These are phyloP conservation scores for Nepenthes alata DNA, from an alignment of 179 eudicot genomes.

Conservation along the genomic window DNA sequence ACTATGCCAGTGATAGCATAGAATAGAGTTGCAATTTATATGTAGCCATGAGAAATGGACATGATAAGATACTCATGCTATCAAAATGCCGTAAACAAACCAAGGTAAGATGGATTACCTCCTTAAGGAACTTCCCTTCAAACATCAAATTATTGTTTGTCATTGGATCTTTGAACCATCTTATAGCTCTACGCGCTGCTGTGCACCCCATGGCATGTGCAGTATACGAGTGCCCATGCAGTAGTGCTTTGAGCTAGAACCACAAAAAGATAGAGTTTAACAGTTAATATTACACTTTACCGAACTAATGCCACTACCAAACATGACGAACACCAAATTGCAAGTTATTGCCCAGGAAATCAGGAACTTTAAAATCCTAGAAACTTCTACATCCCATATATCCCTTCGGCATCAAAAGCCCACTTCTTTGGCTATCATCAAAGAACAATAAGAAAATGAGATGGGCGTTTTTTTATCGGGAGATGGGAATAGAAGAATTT, in stretches of 20 bases:
- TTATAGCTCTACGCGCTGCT: slow-evolving; percentile 71
- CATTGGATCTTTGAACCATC: slow-evolving; percentile 66
- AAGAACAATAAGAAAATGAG: no score
- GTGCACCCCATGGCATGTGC: slow-evolving; percentile 96
- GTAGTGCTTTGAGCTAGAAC: slow-evolving; percentile 69
- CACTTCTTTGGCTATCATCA: no score
- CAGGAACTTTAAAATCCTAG: no score
- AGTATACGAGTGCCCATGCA: slow-evolving; percentile 92
- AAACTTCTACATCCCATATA: no score
- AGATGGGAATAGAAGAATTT: no score
- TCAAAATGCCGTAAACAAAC: slow-evolving; percentile 2
- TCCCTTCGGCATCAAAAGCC: no score
- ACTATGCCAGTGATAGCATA: no score
- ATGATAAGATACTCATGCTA: not conserved
- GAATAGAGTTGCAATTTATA: not conserved
- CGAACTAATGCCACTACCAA: no score
- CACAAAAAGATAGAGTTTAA: not conserved
- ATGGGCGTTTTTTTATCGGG: no score
- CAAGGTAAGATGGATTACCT: slow-evolving; percentile 34
- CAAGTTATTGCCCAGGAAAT: no score
- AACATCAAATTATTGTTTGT: slow-evolving; percentile 54
- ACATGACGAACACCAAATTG: no score
- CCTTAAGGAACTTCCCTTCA: slow-evolving; percentile 47
- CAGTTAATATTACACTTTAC: not conserved
- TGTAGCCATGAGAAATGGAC: not conserved